Evolutionary conservation across 129 eudicot species (phyloP).

Genomic region (Flaveria trinervia): DNA sequence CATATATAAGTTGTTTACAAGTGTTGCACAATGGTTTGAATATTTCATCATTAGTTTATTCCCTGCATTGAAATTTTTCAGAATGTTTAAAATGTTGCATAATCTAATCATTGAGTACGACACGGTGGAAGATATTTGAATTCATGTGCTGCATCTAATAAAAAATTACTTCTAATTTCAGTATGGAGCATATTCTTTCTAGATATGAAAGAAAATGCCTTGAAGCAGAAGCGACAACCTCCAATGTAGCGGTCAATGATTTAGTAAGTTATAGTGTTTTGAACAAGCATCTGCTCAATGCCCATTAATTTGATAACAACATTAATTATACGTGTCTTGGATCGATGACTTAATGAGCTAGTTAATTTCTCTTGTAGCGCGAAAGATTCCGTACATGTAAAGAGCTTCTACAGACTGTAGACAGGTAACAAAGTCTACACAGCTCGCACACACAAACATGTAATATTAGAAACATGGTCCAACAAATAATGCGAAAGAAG

Average conservation of each 20-base stretch:
- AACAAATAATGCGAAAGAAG: not conserved
- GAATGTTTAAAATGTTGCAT: not conserved
- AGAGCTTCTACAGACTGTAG: constrained; percentile 48
- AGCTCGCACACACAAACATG: not conserved
- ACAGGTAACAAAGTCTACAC: constrained; percentile 36
- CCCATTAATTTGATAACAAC: not conserved
- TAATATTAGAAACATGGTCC: not conserved
- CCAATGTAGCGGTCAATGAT: not conserved
- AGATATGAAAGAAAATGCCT: constrained; percentile 12
- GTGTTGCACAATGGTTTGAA: not conserved
- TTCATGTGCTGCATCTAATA: not conserved
- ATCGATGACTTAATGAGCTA: not conserved
- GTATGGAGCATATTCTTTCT: constrained; percentile 14
- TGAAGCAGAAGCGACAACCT: constrained; percentile 1
- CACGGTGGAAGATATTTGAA: not conserved
- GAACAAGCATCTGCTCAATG: not conserved
- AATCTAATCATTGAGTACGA: not conserved
- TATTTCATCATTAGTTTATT: not conserved
- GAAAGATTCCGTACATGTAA: constrained; percentile 30
- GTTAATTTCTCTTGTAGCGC: constrained; percentile 21
- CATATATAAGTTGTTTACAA: not conserved
- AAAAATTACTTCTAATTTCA: not conserved
- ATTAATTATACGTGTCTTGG: not conserved
- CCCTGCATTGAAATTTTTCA: not conserved
- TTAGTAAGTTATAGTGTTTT: not conserved